Evolutionary conservation across 768 basidiomycete genomes (phyloP).

Genomic region (Trametes coccinea): DNA sequence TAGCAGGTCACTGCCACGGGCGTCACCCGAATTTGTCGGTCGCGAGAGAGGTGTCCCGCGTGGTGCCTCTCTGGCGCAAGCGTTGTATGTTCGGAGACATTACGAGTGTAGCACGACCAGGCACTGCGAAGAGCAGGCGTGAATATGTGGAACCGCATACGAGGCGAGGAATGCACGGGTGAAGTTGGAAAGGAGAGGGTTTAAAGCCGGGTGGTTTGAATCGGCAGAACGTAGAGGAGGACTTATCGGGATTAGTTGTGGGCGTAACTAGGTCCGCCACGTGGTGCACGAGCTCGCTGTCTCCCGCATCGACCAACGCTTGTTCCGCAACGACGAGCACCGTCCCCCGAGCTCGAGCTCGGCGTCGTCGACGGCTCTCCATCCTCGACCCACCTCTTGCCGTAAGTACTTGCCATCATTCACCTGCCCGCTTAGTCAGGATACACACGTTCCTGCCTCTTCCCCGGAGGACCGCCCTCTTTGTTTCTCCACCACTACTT

Average conservation of each 20-base stretch:
- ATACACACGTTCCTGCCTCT: constrained; percentile 12
- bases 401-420: background rate
- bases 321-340: constrained; percentile 14
- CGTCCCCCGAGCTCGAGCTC: background rate
- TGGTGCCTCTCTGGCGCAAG: background rate
- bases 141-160: background rate
- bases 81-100: background rate
- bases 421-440: constrained; percentile 18
- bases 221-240: background rate
- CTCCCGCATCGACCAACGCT: constrained; percentile 8
- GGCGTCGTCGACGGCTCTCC: background rate
- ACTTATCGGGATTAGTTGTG: constrained; percentile 6
- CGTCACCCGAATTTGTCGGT: background rate
- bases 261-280: constrained; percentile 20
- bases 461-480: constrained; percentile 9
- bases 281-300: constrained; percentile 17
- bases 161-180: constrained; percentile 2
- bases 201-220: background rate
- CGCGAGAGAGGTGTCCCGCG: background rate
- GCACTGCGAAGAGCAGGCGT: background rate
- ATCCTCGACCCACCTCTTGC: background rate
- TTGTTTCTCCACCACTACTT: constrained; percentile 5
- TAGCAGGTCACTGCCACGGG: background rate
- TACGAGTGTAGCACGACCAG: background rate
- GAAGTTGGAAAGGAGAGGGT: background rate